Conservation (phyloP, 2,329 filamentous ascomycete species). For the Ascochyta koolunga region DNA sequence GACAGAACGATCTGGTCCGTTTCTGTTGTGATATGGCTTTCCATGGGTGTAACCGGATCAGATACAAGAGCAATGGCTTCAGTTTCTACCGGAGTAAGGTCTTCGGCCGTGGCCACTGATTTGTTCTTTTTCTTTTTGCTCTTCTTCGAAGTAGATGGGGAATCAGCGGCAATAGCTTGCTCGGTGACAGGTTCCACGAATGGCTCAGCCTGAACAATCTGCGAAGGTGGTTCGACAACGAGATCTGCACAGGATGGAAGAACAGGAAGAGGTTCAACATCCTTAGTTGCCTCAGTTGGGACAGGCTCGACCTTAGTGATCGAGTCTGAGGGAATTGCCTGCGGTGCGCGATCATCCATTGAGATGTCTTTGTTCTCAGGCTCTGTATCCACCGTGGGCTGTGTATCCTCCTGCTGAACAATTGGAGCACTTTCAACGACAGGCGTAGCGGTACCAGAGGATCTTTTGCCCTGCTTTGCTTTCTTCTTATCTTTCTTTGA, state of each 20-base stretch:
- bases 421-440: conserved; percentile 10
- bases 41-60: not conserved
- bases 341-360: conserved; percentile 3
- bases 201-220: not conserved
- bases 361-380: not conserved
- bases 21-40: not conserved
- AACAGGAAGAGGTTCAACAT: not conserved
- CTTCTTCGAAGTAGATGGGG: conserved; percentile 25
- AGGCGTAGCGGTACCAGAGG: conserved; percentile 23
- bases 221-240: not conserved
- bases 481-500: conserved; percentile 42
- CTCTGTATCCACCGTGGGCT: not conserved
- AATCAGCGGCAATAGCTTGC: conserved; percentile 1
- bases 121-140: conserved; percentile 35
- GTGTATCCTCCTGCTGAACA: not conserved
- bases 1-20: not conserved
- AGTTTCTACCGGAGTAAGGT: not conserved
- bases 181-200: not conserved
- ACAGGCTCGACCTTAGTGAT: not conserved
- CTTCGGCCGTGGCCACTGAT: conserved; percentile 12
- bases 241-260: not conserved
- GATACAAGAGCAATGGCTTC: conserved; percentile 1
- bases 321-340: not conserved
- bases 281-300: not conserved
- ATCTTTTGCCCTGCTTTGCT: conserved; percentile 35